Base-by-base conservation (phyloP, 106 monocot genomes). In the Dioscorea alata region DNA sequence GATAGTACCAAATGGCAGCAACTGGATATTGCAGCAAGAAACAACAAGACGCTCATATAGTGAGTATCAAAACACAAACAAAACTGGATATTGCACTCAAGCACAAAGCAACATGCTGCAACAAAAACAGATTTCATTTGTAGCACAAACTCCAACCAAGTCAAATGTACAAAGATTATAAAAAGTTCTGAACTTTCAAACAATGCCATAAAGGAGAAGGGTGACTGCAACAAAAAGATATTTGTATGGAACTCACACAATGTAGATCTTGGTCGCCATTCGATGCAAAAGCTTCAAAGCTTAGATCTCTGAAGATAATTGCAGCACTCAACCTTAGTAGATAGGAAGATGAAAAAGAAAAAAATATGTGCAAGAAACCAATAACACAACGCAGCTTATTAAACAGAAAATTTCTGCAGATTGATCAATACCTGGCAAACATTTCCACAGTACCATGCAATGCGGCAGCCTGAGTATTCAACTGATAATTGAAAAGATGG, bases 371-470 rank as follows among this genome's bases (percentile, higher is more conserved):
- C 42, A 42, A 8, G 0, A 42, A 42, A 42, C 42, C 1, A 42
- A 42, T 42, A 42, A 28, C 28, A 28, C 10, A 10, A 42, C 6
- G 42, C 1, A 42, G 0, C 42, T 10, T 3, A 42, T 42, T 42
- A 6, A 0, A 42, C 42, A 3, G 42, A 42, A 42, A 6, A 28
- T 28, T 28, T 28, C 19, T 56, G 13, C 17, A 32, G 23, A 51
- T 51, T 51, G 2, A 13, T 13, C 23, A 23, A 69, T 79, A 95
- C 94, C 94, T 95, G 94, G 71, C 94, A 95, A 23, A 18, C 63
- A 57, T 35, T 85, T 51, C 94, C 88, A 64, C 94, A 95, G 64
- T 95, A 95, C 73, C 91, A 80, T 59, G 86, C 88, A 72, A 95
- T 69, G 66, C 74, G 84, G 69, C 94, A 95, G 33, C 61, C 74